Evolutionary conservation across 257 asterid species (phyloP).

Genomic region (Scutellaria galericulata): DNA sequence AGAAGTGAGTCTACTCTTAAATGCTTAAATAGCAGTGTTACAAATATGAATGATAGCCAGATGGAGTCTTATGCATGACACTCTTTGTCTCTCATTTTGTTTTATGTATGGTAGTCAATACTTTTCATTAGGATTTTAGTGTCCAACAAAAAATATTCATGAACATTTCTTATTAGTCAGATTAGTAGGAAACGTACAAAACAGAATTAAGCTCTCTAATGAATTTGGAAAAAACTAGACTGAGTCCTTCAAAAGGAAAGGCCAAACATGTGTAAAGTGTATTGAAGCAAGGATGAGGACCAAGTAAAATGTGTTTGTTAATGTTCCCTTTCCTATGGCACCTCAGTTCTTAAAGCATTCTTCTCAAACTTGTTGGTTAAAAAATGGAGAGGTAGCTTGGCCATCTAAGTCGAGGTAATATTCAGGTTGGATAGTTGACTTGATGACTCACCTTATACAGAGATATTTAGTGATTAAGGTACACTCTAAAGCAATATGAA

Average conservation of each 20-base stretch:
- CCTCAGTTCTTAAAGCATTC: neutral
- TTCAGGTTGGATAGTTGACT: conserved; percentile 6
- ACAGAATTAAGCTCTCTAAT: neutral
- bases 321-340: neutral
- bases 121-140: neutral
- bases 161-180: conserved; percentile 14
- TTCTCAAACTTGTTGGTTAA: conserved; percentile 9
- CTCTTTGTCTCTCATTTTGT: conserved; percentile 10
- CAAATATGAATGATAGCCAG: neutral
- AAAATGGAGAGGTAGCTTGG: neutral
- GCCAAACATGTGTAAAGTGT: conserved; percentile 1
- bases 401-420: conserved; percentile 3
- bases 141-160: conserved; percentile 1
- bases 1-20: conserved; percentile 26
- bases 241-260: neutral
- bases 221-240: neutral
- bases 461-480: neutral
- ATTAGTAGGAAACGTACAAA: conserved; percentile 5
- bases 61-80: neutral
- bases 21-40: conserved; percentile 9
- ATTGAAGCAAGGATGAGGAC: conserved; percentile 21
- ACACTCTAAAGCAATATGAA: neutral
- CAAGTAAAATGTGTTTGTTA: conserved; percentile 9
- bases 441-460: neutral
- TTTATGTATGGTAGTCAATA: conserved; percentile 14